phyloP scores from a whole-genome alignment of 2,329 filamentous ascomycete species.

The Curvularia spicifera region DNA sequence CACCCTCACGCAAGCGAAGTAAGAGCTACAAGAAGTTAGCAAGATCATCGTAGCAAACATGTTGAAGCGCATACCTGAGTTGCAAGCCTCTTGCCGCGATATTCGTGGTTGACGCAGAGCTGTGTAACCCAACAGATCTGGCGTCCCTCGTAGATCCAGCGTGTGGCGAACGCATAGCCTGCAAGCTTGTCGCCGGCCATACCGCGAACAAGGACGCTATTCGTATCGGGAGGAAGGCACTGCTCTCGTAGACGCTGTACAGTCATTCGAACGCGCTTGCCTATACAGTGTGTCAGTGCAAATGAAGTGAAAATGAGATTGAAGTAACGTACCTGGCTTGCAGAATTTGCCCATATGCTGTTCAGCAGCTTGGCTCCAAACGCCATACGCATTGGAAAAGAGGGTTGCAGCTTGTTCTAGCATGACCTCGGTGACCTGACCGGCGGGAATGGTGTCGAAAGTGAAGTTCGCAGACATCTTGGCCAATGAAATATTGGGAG shows the following conservation, averaged over 20 bases:
- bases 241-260: not conserved
- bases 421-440: not conserved
- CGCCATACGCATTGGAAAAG: constrained; percentile 1
- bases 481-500: not conserved
- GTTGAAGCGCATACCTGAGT: not conserved
- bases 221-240: not conserved
- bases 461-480: not conserved
- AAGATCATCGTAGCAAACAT: not conserved
- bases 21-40: not conserved
- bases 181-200: not conserved
- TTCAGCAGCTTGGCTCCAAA: constrained; percentile 1
- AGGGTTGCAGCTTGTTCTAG: not conserved
- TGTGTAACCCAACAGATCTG: constrained; percentile 1
- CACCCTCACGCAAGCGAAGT: not conserved
- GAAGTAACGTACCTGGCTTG: not conserved
- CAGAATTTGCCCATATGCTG: constrained; percentile 1
- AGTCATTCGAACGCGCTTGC: not conserved
- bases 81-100: not conserved
- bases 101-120: not conserved
- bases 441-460: not conserved
- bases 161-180: not conserved
- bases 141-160: not conserved
- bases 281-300: not conserved
- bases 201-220: constrained; percentile 4
- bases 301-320: not conserved